These are phyloP conservation scores for Pisolithus albus DNA, from an alignment of 768 basidiomycete genomes.

Conservation along the genomic window DNA sequence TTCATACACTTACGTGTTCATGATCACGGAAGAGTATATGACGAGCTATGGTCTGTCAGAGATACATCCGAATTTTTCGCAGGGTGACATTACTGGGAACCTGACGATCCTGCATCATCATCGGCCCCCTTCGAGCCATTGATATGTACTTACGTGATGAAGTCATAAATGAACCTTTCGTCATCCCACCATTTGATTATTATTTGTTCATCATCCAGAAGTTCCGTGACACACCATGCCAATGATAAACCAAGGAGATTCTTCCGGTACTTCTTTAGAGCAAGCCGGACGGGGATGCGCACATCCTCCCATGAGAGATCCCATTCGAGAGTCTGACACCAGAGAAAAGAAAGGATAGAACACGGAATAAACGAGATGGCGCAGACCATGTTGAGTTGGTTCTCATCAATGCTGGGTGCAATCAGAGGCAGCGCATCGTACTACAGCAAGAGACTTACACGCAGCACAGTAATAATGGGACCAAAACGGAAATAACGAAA, in stretches of 20 bases:
- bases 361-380: conserved; percentile 68
- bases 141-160: conserved; percentile 53
- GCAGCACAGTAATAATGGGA: conserved; percentile 82
- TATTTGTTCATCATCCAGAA: neutral
- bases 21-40: conserved; percentile 72
- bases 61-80: neutral
- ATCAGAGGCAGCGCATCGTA: neutral
- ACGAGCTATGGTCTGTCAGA: conserved; percentile 48
- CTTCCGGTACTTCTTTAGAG: conserved; percentile 75
- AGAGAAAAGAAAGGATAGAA: conserved; percentile 62
- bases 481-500: conserved; percentile 73
- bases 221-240: conserved; percentile 47
- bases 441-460: conserved; percentile 45
- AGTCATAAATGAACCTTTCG: conserved; percentile 68
- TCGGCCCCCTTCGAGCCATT: neutral
- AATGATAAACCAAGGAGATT: conserved; percentile 65
- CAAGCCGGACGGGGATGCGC: conserved; percentile 66
- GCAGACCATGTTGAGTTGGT: conserved; percentile 44
- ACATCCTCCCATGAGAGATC: conserved; percentile 65
- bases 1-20: conserved; percentile 42
- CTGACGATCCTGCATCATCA: conserved; percentile 24
- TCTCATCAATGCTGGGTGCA: neutral
- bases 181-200: conserved; percentile 1
- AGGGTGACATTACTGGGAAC: conserved; percentile 45
- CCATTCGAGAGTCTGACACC: conserved; percentile 69